Conservation (phyloP, 2,329 filamentous ascomycete species). For the Penicillium sp. region DNA sequence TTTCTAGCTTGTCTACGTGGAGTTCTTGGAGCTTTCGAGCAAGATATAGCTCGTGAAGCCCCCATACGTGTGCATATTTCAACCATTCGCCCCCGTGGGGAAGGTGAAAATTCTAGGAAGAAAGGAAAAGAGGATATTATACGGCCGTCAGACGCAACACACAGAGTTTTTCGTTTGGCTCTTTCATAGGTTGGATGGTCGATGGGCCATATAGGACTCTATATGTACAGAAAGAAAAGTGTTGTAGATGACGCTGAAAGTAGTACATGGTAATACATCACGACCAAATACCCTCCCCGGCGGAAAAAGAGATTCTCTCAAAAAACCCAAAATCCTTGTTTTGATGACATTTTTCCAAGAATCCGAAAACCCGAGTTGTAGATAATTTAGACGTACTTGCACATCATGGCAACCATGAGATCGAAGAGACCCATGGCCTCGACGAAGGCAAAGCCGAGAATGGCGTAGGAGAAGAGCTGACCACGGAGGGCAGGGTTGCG, state of each 20-base stretch:
- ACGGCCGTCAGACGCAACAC: slow-evolving; percentile 28
- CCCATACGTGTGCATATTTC: slow-evolving; percentile 2
- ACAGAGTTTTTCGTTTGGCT: slow-evolving; percentile 33
- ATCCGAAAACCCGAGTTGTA: slow-evolving; percentile 13
- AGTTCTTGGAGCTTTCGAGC: slow-evolving; percentile 3
- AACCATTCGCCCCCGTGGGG: background rate
- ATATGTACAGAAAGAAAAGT: slow-evolving; percentile 33
- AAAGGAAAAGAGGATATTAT: slow-evolving; percentile 13
- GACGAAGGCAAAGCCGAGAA: slow-evolving; percentile 93
- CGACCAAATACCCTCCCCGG: slow-evolving; percentile 33
- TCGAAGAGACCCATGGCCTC: slow-evolving; percentile 78
- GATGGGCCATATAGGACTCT: slow-evolving; percentile 31
- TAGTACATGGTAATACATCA: slow-evolving; percentile 35
- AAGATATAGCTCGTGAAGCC: background rate
- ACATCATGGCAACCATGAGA: slow-evolving; percentile 90
- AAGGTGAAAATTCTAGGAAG: background rate
- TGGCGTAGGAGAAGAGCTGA: slow-evolving; percentile 95
- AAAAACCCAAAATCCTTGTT: slow-evolving; percentile 11
- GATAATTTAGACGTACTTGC: slow-evolving; percentile 68
- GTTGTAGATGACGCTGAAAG: slow-evolving; percentile 34
- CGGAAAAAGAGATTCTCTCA: slow-evolving; percentile 17
- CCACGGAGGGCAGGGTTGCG: slow-evolving; percentile 92
- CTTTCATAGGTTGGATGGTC: slow-evolving; percentile 29
- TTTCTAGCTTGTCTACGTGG: slow-evolving; percentile 8
- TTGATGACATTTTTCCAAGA: slow-evolving; percentile 14